phyloP scores from a whole-genome alignment of 2,329 filamentous ascomycete species.

The Podosphaera aphanis region DNA sequence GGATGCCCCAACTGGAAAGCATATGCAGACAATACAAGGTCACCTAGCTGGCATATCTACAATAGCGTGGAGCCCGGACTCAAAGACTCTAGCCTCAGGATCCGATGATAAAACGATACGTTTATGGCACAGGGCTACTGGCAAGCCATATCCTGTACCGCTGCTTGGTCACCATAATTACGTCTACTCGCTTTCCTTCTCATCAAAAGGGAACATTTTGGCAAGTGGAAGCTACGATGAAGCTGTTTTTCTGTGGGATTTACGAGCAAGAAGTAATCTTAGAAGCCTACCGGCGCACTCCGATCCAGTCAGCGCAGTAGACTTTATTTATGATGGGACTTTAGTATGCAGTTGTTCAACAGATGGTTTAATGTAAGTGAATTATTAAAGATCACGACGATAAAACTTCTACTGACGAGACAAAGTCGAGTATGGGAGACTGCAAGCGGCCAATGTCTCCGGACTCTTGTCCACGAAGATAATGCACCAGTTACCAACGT shows the following conservation, averaged over 20 bases:
- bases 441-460: slow-evolving; percentile 76
- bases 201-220: slow-evolving; percentile 93
- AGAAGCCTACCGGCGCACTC: slow-evolving; percentile 79
- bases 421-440: slow-evolving; percentile 83
- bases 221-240: slow-evolving; percentile 93
- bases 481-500: slow-evolving; percentile 77
- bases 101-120: slow-evolving; percentile 93
- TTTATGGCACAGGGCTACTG: slow-evolving; percentile 58
- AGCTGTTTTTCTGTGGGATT: slow-evolving; percentile 91
- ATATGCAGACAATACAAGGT: slow-evolving; percentile 74
- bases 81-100: slow-evolving; percentile 65
- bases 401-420: slow-evolving; percentile 1
- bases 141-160: slow-evolving; percentile 27
- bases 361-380: slow-evolving; percentile 58
- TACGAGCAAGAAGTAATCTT: slow-evolving; percentile 70
- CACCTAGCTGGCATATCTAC: slow-evolving; percentile 85
- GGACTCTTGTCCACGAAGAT: slow-evolving; percentile 89
- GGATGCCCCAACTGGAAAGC: slow-evolving; percentile 52
- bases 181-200: slow-evolving; percentile 80
- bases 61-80: slow-evolving; percentile 84
- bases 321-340: slow-evolving; percentile 81
- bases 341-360: slow-evolving; percentile 78
- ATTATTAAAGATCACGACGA: not conserved
- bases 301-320: slow-evolving; percentile 80
- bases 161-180: slow-evolving; percentile 88